phyloP scores from a whole-genome alignment of 1,284 basidiomycete species.

The Rhodotorula sp. region DNA sequence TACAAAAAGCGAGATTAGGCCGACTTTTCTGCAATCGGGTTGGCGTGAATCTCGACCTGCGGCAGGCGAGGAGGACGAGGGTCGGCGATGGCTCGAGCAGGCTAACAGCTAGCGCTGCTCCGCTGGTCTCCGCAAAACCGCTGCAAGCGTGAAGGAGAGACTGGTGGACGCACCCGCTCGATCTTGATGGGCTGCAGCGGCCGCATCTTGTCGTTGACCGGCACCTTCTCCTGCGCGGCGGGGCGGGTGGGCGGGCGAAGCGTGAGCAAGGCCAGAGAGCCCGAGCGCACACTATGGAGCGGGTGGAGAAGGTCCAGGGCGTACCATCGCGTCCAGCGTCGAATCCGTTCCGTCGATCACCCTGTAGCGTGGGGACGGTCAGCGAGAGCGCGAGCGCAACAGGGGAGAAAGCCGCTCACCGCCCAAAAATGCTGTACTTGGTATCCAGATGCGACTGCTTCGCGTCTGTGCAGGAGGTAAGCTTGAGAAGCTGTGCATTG shows the following conservation, averaged over 20 bases:
- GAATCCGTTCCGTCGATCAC: constrained; percentile 94
- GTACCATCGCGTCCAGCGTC: constrained; percentile 74
- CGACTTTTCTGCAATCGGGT: constrained; percentile 78
- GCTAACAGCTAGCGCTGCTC: constrained; percentile 21
- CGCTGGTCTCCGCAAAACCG: background rate
- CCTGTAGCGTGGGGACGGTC: constrained; percentile 40
- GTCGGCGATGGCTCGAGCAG: no score
- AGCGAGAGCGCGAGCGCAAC: background rate
- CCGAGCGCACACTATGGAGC: no score
- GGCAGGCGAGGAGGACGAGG: background rate
- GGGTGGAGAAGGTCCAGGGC: constrained; percentile 2
- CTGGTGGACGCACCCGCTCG: constrained; percentile 62
- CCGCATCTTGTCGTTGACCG: constrained; percentile 86
- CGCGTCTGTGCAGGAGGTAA: constrained; percentile 61
- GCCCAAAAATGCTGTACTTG: constrained; percentile 93
- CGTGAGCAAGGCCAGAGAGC: background rate
- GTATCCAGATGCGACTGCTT: constrained; percentile 90
- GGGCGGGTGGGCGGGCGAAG: background rate
- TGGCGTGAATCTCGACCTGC: constrained; percentile 90
- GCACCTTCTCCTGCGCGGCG: constrained; percentile 67
- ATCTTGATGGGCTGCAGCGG: constrained; percentile 83
- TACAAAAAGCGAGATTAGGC: background rate
- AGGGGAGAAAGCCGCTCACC: constrained; percentile 49
- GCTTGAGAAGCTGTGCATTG: background rate
- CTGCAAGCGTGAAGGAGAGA: background rate